phyloP scores from a whole-genome alignment of 1,284 basidiomycete genomes.

The Meira miltonrushii region DNA sequence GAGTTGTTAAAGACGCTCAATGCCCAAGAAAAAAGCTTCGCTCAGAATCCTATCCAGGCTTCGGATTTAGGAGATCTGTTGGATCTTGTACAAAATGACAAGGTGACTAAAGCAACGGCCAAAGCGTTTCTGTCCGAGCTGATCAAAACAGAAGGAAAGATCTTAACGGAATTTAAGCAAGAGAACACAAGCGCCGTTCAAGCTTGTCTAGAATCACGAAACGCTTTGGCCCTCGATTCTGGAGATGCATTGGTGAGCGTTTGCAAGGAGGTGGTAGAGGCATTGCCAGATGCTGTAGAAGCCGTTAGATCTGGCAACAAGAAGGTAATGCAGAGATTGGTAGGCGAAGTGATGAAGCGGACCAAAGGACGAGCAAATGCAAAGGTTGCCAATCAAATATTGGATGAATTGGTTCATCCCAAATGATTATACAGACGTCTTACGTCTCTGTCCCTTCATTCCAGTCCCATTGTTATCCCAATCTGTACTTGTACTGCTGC shows the following conservation, averaged over 20 bases:
- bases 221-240: constrained; percentile 21
- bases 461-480: background rate
- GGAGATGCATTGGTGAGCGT: constrained; percentile 48
- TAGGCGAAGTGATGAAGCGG: constrained; percentile 83
- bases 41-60: constrained; percentile 39
- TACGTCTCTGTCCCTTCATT: background rate
- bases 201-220: constrained; percentile 18
- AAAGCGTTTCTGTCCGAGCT: constrained; percentile 42
- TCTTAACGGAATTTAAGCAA: background rate
- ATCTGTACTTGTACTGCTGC: background rate
- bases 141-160: constrained; percentile 15
- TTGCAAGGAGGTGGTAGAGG: constrained; percentile 64
- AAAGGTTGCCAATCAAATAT: too few relatives aligned
- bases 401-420: background rate
- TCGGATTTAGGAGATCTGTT: constrained; percentile 71
- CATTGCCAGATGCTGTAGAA: constrained; percentile 67
- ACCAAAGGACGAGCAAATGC: constrained; percentile 72
- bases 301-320: constrained; percentile 68
- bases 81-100: constrained; percentile 65
- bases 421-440: background rate
- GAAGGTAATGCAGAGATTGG: constrained; percentile 78
- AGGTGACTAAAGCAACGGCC: constrained; percentile 60
- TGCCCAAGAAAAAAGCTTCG: constrained; percentile 28
- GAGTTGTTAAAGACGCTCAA: constrained; percentile 40
- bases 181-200: constrained; percentile 15